Conservation (phyloP, 2,329 filamentous ascomycete species). For the Aspergillus sp. region DNA sequence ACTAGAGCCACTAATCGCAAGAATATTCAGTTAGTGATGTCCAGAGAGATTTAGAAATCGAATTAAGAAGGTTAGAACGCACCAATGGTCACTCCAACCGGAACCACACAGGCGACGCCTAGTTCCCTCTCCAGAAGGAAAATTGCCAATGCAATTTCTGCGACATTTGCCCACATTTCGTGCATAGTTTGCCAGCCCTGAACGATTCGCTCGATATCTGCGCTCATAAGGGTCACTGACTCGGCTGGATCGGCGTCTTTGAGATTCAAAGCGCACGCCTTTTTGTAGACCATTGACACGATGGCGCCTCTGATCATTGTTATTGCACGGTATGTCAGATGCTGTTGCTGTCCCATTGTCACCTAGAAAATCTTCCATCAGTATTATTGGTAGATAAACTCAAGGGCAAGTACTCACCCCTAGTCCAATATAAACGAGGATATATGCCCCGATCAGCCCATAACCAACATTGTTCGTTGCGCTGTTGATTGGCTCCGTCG, state of each 20-base stretch:
- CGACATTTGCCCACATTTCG: conserved; percentile 46
- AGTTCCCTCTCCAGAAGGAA: conserved; percentile 44
- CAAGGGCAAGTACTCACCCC: conserved; percentile 31
- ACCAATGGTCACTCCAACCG: conserved; percentile 45
- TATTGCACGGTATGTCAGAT: conserved; percentile 43
- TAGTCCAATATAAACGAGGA: conserved; percentile 43
- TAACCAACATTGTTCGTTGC: conserved; percentile 39
- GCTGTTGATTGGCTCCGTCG: conserved; percentile 27
- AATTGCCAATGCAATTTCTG: conserved; percentile 48
- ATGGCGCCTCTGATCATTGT: conserved; percentile 46
- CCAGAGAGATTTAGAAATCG: background rate
- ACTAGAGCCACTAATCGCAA: conserved; percentile 30
- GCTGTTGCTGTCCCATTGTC: conserved; percentile 42
- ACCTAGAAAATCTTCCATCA: conserved; percentile 24
- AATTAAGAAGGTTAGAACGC: conserved; percentile 8
- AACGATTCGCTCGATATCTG: conserved; percentile 47
- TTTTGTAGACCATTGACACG: conserved; percentile 54
- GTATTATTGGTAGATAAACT: background rate
- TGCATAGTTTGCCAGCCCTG: conserved; percentile 44
- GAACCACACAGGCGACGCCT: conserved; percentile 46
- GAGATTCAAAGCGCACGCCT: conserved; percentile 33
- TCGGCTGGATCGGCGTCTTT: conserved; percentile 37
- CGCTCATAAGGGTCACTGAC: conserved; percentile 47
- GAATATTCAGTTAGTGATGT: background rate
- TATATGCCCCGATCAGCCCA: conserved; percentile 45